These are phyloP conservation scores for Trichoderma sp. DNA, from an alignment of 2,329 filamentous ascomycete genomes.

Conservation along the genomic window DNA sequence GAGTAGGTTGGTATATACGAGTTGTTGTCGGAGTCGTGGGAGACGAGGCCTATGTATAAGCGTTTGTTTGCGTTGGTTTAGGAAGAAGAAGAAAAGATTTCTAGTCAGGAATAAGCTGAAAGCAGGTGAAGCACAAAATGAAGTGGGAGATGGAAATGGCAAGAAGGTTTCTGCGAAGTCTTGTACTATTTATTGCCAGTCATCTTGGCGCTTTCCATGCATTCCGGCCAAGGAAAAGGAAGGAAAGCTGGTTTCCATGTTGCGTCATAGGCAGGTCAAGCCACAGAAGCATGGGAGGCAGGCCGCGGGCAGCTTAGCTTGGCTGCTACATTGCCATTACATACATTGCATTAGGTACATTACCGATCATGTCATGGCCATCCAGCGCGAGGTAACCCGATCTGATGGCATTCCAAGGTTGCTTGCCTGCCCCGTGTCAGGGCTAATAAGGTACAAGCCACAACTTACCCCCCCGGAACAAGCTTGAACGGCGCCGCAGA, in stretches of 20 bases:
- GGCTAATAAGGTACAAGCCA: neutral
- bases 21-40: neutral
- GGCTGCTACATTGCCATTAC: neutral
- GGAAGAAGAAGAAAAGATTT: neutral
- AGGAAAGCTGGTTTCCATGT: slow-evolving; percentile 21
- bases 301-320: neutral
- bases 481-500: neutral
- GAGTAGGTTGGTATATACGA: neutral
- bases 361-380: neutral
- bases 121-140: neutral
- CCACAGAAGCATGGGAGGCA: slow-evolving; percentile 8
- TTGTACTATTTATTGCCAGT: slow-evolving; percentile 23
- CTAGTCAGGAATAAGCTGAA: neutral
- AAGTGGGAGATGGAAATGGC: neutral
- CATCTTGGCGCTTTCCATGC: slow-evolving; percentile 19
- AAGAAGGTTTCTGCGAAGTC: slow-evolving; percentile 21
- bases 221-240: slow-evolving; percentile 22
- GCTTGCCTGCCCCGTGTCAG: neutral
- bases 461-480: neutral
- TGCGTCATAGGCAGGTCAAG: slow-evolving; percentile 40
- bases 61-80: neutral
- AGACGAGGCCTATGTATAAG: neutral
- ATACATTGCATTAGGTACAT: no score
- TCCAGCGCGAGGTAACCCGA: neutral
- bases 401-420: neutral